phyloP scores from a whole-genome alignment of 306 rosid species.

The Gastrolobium villosum region DNA sequence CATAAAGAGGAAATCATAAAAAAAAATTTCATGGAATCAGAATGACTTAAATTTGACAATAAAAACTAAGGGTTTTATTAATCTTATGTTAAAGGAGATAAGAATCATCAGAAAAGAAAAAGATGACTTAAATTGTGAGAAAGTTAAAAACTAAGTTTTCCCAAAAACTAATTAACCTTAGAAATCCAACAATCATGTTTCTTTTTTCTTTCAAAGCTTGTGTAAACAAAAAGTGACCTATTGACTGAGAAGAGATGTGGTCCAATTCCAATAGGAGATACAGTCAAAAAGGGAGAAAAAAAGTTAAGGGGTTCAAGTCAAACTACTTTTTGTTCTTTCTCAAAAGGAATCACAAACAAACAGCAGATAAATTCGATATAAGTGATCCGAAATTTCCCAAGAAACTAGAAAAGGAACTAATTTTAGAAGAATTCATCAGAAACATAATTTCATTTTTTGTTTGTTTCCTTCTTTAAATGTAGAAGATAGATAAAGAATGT shows the following conservation, averaged over 20 bases:
- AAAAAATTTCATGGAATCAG: not conserved
- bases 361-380: slow-evolving; percentile 1
- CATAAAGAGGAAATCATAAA: slow-evolving; percentile 33
- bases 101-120: too few relatives aligned
- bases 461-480: too few relatives aligned
- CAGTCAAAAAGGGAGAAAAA: not conserved
- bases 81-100: too few relatives aligned
- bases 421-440: slow-evolving; percentile 27
- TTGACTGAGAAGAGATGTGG: slow-evolving; percentile 13
- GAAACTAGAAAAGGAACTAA: slow-evolving; percentile 7
- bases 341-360: slow-evolving; percentile 9
- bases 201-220: slow-evolving; percentile 25
- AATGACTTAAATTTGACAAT: slow-evolving; percentile 10
- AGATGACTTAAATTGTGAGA: too few relatives aligned
- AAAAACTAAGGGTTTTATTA: too few relatives aligned
- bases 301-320: not conserved
- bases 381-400: slow-evolving; percentile 2
- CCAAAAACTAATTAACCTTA: slow-evolving; percentile 29
- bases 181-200: slow-evolving; percentile 7
- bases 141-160: too few relatives aligned
- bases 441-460: not conserved
- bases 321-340: not conserved
- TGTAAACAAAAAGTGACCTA: slow-evolving; percentile 24
- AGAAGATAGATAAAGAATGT: not conserved
- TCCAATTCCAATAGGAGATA: slow-evolving; percentile 29